Percentiles rank a stretch among this genome's conserved stretches.
phyloP scores from a whole-genome alignment of 2,329 filamentous ascomycete species.

The Venturiaceae sp. region DNA sequence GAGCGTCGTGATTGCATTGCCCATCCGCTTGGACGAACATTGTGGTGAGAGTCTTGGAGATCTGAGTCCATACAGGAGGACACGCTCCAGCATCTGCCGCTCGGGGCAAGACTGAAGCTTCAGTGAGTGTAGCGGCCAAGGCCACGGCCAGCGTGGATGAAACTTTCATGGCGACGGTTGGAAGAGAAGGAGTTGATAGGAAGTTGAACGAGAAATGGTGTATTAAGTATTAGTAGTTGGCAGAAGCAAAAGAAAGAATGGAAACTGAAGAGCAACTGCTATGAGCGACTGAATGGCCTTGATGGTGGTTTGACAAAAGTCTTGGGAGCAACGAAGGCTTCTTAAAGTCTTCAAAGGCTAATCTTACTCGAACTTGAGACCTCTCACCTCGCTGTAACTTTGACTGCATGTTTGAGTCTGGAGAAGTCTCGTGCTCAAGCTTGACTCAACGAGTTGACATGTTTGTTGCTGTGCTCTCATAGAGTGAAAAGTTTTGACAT shows the following conservation, averaged over 20 bases:
- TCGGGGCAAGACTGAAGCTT: not conserved
- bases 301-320: not conserved
- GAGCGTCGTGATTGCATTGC: constrained; percentile 21
- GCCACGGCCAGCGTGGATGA: not conserved
- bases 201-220: not conserved
- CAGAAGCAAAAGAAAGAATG: not conserved
- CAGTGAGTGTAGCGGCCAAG: not conserved
- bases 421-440: not conserved
- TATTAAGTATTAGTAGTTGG: not conserved
- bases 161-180: not conserved
- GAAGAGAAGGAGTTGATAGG: not conserved
- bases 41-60: constrained; percentile 18
- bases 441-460: not conserved
- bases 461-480: not conserved
- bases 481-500: not conserved
- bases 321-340: not conserved
- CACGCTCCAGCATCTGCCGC: constrained; percentile 12
- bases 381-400: not conserved
- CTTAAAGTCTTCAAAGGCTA: not conserved
- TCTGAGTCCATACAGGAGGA: constrained; percentile 18
- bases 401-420: not conserved
- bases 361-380: not conserved
- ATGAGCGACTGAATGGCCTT: not conserved
- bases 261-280: not conserved
- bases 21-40: constrained; percentile 15